phyloP scores from a whole-genome alignment of 2,329 filamentous ascomycete species.

The Talaromyces sp. region DNA sequence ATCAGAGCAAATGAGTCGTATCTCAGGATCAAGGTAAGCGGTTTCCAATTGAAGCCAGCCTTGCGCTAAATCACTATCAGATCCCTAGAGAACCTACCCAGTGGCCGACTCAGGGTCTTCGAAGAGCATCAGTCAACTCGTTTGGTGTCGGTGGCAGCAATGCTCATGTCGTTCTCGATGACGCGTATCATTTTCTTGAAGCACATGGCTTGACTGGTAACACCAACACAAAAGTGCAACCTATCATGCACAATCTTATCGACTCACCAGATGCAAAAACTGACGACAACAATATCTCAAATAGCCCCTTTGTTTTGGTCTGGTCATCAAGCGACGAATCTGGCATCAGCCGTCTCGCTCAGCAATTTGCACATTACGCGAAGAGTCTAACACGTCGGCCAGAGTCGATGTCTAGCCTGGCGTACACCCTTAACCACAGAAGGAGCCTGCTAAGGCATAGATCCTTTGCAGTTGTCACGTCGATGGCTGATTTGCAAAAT shows the following conservation, averaged over 20 bases:
- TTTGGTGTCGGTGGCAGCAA: not conserved
- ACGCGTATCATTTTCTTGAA: not conserved
- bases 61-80: not conserved
- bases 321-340: not conserved
- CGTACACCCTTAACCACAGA: not conserved
- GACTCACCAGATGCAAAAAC: not conserved
- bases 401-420: not conserved
- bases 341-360: not conserved
- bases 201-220: not conserved
- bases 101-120: not conserved
- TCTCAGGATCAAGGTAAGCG: constrained; percentile 19
- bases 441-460: not conserved
- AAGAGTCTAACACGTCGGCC: not conserved
- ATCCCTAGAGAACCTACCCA: not conserved
- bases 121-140: not conserved
- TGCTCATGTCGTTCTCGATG: not conserved
- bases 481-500: not conserved
- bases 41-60: constrained; percentile 12
- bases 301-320: not conserved
- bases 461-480: not conserved
- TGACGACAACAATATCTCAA: not conserved
- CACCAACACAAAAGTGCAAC: not conserved
- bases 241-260: not conserved
- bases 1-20: constrained; percentile 16
- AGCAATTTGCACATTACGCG: not conserved